Base-by-base conservation (phyloP, 176 grass and related monocot species). In the Triticum turgidum region DNA sequence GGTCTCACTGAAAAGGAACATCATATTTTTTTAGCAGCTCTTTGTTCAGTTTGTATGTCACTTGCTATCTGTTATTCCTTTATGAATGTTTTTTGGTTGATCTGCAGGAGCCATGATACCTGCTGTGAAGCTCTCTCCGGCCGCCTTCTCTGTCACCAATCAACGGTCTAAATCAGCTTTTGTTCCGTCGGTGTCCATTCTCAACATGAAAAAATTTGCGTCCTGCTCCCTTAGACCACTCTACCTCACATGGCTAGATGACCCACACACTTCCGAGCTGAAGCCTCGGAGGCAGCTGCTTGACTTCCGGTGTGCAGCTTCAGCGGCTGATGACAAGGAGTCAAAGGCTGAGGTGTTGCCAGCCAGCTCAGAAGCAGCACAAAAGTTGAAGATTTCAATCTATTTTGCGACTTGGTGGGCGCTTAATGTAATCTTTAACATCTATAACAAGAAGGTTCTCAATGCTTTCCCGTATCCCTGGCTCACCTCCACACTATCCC, bases 361-460 rank as follows among this genome's bases (percentile, higher is more conserved):
- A 8, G 30, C 21, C 12, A 65, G 29, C 44, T 91, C 92, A 0
- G 84, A 90, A 72, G 80, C 81, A 21, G 87, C 89, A 5, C 89
- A 85, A 52, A 98, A 67, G 87, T 41, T 98, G 27, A 95, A 98
- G 80, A 95, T 98, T 13, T 94, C 93, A 11, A 90, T 92, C 68
- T 98, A 98, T 80, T 98, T 98, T 4, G 93, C 91, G 0, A 93
- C 91, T n/a, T 98, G 95, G 95, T 98, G 95, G 95, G 93, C 93
- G 11, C 87, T 98, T 34, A 98, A 95, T 78, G 95, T 98, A n/a
- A 94, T 98, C 44, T 98, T 95, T 80, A 98, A 98, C 86, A 98
- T 98, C 38, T 98, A 98, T 22, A 95, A 95, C 84, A 98, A 98
- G 91, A 98, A 95, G 93, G 93, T 98, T 47, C 76, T 98, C 73